Evolutionary conservation across 306 rosid genomes (phyloP).

Genomic region (Dalbergia cochinchinensis): DNA sequence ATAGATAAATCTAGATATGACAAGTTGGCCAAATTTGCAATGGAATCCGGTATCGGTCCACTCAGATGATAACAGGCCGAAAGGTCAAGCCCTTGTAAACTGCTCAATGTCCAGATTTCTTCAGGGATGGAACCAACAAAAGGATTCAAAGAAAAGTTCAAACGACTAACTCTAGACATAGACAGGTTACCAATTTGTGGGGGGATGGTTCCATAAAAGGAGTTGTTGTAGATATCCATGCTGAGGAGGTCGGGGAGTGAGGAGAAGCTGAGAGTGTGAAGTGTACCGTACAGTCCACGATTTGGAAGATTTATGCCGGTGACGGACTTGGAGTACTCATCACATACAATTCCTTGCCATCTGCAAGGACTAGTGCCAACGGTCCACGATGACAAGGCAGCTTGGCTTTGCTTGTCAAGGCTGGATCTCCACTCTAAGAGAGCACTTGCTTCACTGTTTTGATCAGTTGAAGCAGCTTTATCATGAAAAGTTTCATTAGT

Average conservation of each 20-base stretch:
- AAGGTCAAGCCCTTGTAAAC: not conserved
- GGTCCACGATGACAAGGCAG: not conserved
- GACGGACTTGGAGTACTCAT: slow-evolving; percentile 22
- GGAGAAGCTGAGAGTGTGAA: slow-evolving; percentile 44
- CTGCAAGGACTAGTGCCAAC: not conserved
- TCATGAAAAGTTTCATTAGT: not conserved
- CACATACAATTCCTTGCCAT: slow-evolving; percentile 44
- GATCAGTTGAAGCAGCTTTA: not conserved
- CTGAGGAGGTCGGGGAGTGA: slow-evolving; percentile 37
- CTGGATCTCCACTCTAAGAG: not conserved
- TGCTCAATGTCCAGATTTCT: not conserved
- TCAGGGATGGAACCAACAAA: not conserved
- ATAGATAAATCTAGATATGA: not conserved
- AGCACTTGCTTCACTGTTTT: not conserved
- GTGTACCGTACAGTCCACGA: slow-evolving; percentile 46
- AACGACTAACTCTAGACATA: not conserved
- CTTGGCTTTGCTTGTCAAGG: not conserved
- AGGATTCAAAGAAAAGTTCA: not conserved
- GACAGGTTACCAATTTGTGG: slow-evolving; percentile 41
- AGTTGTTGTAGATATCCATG: slow-evolving; percentile 29
- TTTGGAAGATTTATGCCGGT: slow-evolving; percentile 1
- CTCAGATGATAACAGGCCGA: not conserved
- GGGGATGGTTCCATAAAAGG: slow-evolving; percentile 43
- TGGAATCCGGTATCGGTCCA: not conserved
- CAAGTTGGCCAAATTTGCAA: not conserved